phyloP scores from a whole-genome alignment of 495 filamentous ascomycete species.

The Pyrenopolyporus hunteri region DNA sequence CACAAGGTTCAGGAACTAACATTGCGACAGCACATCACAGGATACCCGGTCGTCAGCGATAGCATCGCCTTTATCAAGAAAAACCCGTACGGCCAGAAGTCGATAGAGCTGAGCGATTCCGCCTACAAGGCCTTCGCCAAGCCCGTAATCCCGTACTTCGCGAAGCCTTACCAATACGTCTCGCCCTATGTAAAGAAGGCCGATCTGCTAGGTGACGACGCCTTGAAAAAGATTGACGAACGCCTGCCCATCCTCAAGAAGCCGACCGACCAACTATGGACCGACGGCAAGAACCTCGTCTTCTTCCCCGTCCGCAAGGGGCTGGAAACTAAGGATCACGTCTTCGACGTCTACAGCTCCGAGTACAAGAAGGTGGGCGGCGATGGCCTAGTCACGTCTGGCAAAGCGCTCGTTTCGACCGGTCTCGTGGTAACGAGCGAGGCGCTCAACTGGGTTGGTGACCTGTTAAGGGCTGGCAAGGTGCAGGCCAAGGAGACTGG shows the following conservation, averaged over 20 bases:
- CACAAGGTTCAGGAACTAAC: constrained; percentile 6
- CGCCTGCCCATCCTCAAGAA: constrained; percentile 89
- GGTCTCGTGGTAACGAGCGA: constrained; percentile 74
- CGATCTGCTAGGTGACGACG: constrained; percentile 77
- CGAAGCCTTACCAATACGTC: constrained; percentile 75
- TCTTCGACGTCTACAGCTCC: constrained; percentile 71
- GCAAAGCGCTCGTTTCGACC: constrained; percentile 78
- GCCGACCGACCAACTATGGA: constrained; percentile 76
- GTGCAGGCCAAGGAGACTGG: constrained; percentile 58
- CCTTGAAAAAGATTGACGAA: constrained; percentile 74
- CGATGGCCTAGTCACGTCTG: constrained; percentile 67
- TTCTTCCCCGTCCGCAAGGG: constrained; percentile 70
- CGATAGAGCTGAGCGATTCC: constrained; percentile 70
- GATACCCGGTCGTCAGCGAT: constrained; percentile 86
- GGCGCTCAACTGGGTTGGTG: constrained; percentile 62
- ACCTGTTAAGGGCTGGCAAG: constrained; percentile 64
- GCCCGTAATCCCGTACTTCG: constrained; percentile 78
- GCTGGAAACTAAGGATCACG: constrained; percentile 74
- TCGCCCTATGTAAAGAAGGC: constrained; percentile 82
- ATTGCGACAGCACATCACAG: constrained; percentile 71
- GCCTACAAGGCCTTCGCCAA: constrained; percentile 68
- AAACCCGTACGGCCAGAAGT: constrained; percentile 80
- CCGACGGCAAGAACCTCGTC: constrained; percentile 66
- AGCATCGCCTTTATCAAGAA: constrained; percentile 75
- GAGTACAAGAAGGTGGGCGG: constrained; percentile 80